Conservation (phyloP, 768 basidiomycete species). For the Boletus speciosus region DNA sequence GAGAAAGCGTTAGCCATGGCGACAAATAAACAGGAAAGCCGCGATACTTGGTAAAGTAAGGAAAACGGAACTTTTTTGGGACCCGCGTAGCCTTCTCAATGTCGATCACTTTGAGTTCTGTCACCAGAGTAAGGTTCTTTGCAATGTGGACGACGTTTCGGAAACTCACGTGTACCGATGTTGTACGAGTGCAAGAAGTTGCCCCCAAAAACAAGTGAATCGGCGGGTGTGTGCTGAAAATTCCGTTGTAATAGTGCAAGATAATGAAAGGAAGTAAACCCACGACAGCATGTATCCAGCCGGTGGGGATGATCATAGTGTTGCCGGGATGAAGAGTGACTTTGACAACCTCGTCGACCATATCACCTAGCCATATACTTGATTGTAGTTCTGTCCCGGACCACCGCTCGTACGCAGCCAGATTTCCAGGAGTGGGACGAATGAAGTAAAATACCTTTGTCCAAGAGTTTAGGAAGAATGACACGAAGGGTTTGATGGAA, state of each 20-base stretch:
- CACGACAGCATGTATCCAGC: slow-evolving; percentile 98
- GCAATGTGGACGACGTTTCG: neutral
- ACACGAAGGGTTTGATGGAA: neutral
- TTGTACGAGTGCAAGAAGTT: slow-evolving; percentile 96
- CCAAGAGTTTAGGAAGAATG: neutral
- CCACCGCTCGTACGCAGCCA: slow-evolving; percentile 91
- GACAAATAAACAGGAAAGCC: slow-evolving; percentile 19
- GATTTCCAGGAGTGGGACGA: slow-evolving; percentile 78
- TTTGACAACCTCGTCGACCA: slow-evolving; percentile 88
- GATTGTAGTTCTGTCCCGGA: slow-evolving; percentile 89
- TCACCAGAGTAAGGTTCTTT: slow-evolving; percentile 8
- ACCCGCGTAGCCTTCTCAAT: slow-evolving; percentile 93
- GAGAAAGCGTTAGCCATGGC: slow-evolving; percentile 1
- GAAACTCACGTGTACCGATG: slow-evolving; percentile 71
- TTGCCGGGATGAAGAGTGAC: slow-evolving; percentile 74
- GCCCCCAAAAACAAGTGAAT: slow-evolving; percentile 94
- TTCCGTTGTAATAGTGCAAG: neutral
- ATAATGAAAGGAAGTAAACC: slow-evolving; percentile 26
- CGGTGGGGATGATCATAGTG: slow-evolving; percentile 92
- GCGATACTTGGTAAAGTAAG: slow-evolving; percentile 68
- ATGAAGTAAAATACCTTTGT: slow-evolving; percentile 93
- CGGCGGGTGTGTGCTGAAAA: slow-evolving; percentile 78
- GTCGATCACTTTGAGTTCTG: slow-evolving; percentile 84
- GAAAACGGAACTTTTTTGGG: slow-evolving; percentile 88
- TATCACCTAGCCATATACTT: slow-evolving; percentile 86